Conservation (phyloP, 768 basidiomycete species). For the Suillus lakei region DNA sequence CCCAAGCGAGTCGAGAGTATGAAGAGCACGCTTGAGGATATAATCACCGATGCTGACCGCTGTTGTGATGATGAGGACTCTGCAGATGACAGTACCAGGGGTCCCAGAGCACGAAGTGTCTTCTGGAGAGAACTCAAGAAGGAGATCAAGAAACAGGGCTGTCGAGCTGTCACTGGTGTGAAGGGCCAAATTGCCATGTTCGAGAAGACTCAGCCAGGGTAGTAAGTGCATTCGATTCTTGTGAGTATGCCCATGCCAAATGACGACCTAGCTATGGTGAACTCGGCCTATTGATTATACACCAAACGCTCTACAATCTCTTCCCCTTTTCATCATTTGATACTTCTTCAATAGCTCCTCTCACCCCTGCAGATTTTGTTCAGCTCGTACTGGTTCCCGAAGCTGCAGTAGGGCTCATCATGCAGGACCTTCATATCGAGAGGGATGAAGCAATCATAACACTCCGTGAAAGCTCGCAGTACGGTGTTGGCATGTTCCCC, state of each 20-base stretch:
- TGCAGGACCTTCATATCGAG: slow-evolving; percentile 64
- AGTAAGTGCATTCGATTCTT: slow-evolving; percentile 58
- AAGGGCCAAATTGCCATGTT: slow-evolving; percentile 80
- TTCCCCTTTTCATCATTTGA: slow-evolving; percentile 69
- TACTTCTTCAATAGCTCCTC: slow-evolving; percentile 57
- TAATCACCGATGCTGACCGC: too few relatives aligned
- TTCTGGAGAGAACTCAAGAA: slow-evolving; percentile 74
- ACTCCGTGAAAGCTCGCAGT: slow-evolving; percentile 76
- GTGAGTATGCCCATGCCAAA: not conserved
- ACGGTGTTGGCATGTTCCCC: slow-evolving; percentile 87
- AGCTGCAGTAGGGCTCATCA: slow-evolving; percentile 77
- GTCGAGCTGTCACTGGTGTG: slow-evolving; percentile 66
- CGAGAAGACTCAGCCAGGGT: slow-evolving; percentile 85
- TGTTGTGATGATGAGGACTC: slow-evolving; percentile 25
- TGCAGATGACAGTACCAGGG: slow-evolving; percentile 10
- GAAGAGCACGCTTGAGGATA: slow-evolving; percentile 47
- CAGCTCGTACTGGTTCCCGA: slow-evolving; percentile 88
- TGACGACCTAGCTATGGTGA: slow-evolving; percentile 74
- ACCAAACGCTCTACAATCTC: slow-evolving; percentile 73
- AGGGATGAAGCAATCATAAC: slow-evolving; percentile 57
- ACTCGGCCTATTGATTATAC: slow-evolving; percentile 79
- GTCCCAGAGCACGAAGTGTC: slow-evolving; percentile 47
- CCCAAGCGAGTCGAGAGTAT: slow-evolving; percentile 57
- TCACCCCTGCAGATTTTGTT: slow-evolving; percentile 77
- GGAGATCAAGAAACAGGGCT: slow-evolving; percentile 67